Evolutionary conservation across 257 asterid species (phyloP).

Genomic region (Solanum clarkiae): DNA sequence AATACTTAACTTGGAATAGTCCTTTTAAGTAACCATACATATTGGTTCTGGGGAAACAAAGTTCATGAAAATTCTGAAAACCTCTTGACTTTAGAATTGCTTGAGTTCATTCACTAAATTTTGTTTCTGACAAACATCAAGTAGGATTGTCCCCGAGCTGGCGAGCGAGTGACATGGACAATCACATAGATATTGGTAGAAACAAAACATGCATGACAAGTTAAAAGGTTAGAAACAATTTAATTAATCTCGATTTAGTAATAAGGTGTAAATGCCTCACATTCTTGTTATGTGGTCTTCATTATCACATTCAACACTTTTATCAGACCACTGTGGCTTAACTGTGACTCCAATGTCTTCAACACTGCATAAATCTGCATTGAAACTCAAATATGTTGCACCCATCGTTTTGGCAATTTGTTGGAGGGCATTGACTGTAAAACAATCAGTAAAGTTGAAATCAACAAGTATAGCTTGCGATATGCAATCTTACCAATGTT

Average conservation of each 20-base stretch:
- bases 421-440: conserved; percentile 57
- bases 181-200: background rate
- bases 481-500: background rate
- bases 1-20: background rate
- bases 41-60: background rate
- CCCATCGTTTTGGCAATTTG: conserved; percentile 67
- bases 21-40: background rate
- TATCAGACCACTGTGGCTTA: conserved; percentile 37
- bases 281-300: conserved; percentile 55
- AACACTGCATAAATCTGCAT: conserved; percentile 43
- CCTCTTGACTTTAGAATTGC: background rate
- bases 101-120: background rate
- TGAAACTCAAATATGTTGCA: conserved; percentile 51
- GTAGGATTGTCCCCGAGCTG: background rate
- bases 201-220: background rate
- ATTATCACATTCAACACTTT: conserved; percentile 48
- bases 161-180: background rate
- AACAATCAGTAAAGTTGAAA: background rate
- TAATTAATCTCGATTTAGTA: background rate
- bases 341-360: conserved; percentile 44
- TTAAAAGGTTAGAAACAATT: background rate
- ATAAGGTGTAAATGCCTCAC: conserved; percentile 19
- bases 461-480: background rate
- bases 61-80: background rate
- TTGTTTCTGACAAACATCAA: background rate